Evolutionary conservation across 306 rosid genomes (phyloP), one percentile per base, ranked within the genome.

Genomic region (Vigna nakashimae): DNA sequence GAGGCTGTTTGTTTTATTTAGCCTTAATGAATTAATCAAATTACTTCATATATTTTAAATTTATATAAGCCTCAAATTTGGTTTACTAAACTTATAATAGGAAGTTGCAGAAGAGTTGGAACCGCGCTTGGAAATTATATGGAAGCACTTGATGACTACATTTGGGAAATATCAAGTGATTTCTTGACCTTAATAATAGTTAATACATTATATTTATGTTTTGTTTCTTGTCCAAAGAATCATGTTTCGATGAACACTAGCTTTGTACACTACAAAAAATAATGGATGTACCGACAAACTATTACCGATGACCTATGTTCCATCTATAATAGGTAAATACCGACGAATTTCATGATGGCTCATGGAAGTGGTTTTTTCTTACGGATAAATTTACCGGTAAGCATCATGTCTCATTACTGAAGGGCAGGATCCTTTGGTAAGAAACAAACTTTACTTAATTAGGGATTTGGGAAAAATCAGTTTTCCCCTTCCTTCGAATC

Each of bases 151-250:
- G 28, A 89, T 93, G 89, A 83, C 84, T 82, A 98, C 99, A 22
- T 96, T 87, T 86, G 99, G 92, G 84, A 96, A 93, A 85, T 96
- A 96, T 86, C 99, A 96, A 98, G 99, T 96, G 77, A 48, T 76
- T 82, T 87, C 64, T 67, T 55, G 32, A 70, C 65, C 65, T 73
- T 78, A 14, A 53, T 78, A 15, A 53, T 8, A 32, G 16, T 34
- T 65, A 10, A 11, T 18, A 42, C 63, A 17, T 50, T 52, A 26
- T 76, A 17, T 46, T 36, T 79, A 26, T 46, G 30, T 64, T 72
- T 66, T 50, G 20, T 80, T 83, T 80, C 68, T 67, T 73, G 26
- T 69, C 14, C 50, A 53, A 60, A 59, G 32, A 83, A 65, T 76
- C 24, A 43, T 70, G 32, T 43, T 12, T 71, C 56, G 45, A 58